Conservation (phyloP, 2,329 filamentous ascomycete genomes). For the Fusarium caatingaense region DNA sequence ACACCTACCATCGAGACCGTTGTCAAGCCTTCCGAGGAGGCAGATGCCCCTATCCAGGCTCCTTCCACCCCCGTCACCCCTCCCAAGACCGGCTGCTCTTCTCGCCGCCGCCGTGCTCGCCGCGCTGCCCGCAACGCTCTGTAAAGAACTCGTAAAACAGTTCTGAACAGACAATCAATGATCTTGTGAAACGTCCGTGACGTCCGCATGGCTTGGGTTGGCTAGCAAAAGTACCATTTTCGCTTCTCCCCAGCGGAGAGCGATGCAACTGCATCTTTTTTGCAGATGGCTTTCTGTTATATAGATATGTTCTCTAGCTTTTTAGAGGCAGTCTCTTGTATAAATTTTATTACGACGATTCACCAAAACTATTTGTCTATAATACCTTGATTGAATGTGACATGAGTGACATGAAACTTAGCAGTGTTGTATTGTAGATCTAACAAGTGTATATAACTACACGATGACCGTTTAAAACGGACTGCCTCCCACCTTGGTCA, state of each 20-base stretch:
- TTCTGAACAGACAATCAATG: not conserved
- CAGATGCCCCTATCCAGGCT: conserved; percentile 24
- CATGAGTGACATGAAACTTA: not conserved
- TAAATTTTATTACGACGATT: conserved; percentile 42
- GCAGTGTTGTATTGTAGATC: not conserved
- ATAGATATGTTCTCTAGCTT: conserved; percentile 43
- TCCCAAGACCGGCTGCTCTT: conserved; percentile 40
- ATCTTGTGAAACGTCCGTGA: conserved; percentile 24
- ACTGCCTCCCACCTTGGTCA: not conserved
- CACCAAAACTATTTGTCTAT: not conserved
- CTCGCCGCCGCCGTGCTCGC: conserved; percentile 40
- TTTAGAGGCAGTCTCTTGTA: conserved; percentile 42
- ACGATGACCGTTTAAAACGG: too few species aligned
- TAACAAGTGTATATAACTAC: too few species aligned
- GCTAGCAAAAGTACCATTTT: conserved; percentile 13
- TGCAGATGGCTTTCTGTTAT: conserved; percentile 43
- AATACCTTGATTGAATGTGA: not conserved
- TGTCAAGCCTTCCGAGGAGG: conserved; percentile 30
- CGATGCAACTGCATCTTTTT: conserved; percentile 28
- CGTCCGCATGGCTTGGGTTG: conserved; percentile 10
- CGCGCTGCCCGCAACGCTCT: conserved; percentile 37
- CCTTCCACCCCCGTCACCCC: conserved; percentile 19
- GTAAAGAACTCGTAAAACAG: conserved; percentile 35
- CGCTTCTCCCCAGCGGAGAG: conserved; percentile 34
- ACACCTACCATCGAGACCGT: conserved; percentile 42